Evolutionary conservation across 2,329 filamentous ascomycete species (phyloP), one percentile per base, ranked within the genome.

Genomic region (Cylindrodendrum hubeiense): DNA sequence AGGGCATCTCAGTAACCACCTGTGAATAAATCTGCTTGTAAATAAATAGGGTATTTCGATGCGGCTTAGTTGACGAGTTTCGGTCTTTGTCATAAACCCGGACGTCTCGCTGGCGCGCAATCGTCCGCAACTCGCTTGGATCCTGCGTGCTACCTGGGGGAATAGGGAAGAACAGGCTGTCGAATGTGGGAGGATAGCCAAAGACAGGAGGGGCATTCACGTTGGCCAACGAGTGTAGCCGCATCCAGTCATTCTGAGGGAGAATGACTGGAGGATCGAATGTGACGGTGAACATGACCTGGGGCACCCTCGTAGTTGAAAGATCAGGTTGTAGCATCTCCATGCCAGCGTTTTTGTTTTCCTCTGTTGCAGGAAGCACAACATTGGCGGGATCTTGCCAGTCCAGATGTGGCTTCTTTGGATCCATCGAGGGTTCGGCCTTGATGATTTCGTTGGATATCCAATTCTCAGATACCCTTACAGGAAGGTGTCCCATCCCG

Each of bases 211-310:
- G 81, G 5, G 81, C 75, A 46, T 80, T 80, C 21, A 83, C 77
- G 3, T 86, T 86, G 8, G 89, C 85, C 3, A 85, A 83, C 57
- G 87, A 84, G 67, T 90, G 86, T 7, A 95, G 84, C 26, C 89
- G 86, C 63, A 86, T 82, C 73, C 90, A 91, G 19, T 90, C 85
- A 37, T 83, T 83, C 49, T 89, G 86, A 0, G 93, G 90, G 5
- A 96, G 83, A 13, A 91, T 85, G 10, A 97, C 80, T 0, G 93
- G 91, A 2, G 93, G 93, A 60, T 93, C 88, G 56, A 96, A 90
- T 12, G 87, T 88, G 3, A 91, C 92, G 46, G 91, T 87, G 77
- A 96, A 96, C 69, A 91, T 88, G 64, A 93, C 89, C 56, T 93
- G 89, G 4, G 91, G 91, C 5, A 92, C 83, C 66, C 89, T 89